Conservation (phyloP, 2,329 filamentous ascomycete species). For the Aspergillus sp. region DNA sequence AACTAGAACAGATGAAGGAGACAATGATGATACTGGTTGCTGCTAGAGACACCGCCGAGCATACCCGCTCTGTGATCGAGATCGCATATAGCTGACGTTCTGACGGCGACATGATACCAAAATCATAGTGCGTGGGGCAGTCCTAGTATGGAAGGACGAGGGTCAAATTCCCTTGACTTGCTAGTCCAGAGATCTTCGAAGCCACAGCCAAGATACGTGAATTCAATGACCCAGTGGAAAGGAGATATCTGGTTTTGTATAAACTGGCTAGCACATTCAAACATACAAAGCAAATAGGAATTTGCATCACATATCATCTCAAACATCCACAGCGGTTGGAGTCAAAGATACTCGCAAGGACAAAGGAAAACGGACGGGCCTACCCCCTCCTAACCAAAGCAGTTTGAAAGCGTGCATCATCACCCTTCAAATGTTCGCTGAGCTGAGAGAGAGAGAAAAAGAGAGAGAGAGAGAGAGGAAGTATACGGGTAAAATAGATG, state of each 20-base stretch:
- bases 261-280: neutral
- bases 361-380: neutral
- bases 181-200: neutral
- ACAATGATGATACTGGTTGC: slow-evolving; percentile 70
- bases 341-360: neutral
- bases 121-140: neutral
- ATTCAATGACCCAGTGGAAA: neutral
- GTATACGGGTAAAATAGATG: neutral
- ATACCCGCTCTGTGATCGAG: slow-evolving; percentile 63
- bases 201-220: neutral
- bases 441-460: too few relatives aligned
- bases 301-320: neutral
- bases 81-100: slow-evolving; percentile 52
- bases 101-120: slow-evolving; percentile 29
- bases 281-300: neutral
- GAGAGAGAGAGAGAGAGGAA: too few relatives aligned
- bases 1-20: slow-evolving; percentile 66
- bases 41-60: slow-evolving; percentile 68
- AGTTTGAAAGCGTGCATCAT: neutral
- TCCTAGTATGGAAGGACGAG: neutral
- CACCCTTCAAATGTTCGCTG: neutral
- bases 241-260: neutral
- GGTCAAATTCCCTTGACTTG: neutral
- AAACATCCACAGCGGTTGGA: neutral
- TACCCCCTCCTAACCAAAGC: neutral